A percentile compares a stretch with the other conserved stretches of the same genome.
These are phyloP conservation scores for Plasmodium vivax DNA, from an alignment of 169 alveolate genomes.

Conservation along the genomic window DNA sequence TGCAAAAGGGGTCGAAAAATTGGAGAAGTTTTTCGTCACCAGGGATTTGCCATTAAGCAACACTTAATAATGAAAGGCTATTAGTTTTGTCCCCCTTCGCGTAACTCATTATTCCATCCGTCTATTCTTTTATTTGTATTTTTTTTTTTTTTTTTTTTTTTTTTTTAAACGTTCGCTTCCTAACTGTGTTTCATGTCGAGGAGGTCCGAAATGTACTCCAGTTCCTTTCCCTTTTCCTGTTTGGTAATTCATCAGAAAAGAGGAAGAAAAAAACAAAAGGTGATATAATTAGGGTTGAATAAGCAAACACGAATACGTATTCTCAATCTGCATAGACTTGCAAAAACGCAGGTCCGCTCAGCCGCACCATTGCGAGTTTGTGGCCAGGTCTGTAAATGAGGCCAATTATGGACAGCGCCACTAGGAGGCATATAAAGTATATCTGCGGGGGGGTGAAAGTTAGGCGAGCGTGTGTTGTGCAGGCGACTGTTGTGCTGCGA, in stretches of 20 bases:
- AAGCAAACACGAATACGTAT: background rate
- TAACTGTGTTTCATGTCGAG: slow-evolving; percentile 49
- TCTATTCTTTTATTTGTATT: background rate
- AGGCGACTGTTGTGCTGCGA: too few relatives aligned
- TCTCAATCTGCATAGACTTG: background rate
- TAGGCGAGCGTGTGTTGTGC: background rate
- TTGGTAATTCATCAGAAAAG: background rate
- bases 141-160: slow-evolving; percentile 1
- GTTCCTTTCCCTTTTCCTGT: slow-evolving; percentile 71
- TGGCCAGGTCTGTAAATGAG: slow-evolving; percentile 59
- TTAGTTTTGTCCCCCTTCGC: background rate
- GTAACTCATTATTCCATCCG: background rate
- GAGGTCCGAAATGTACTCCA: slow-evolving; percentile 48
- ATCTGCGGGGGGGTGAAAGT: slow-evolving; percentile 10
- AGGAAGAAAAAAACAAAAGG: background rate
- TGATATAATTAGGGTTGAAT: background rate
- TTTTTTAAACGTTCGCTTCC: background rate
- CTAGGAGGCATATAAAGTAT: slow-evolving; percentile 49
- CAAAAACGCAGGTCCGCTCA: background rate
- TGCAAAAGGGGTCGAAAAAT: background rate
- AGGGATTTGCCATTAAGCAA: background rate
- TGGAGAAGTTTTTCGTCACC: background rate
- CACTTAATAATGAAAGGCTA: background rate
- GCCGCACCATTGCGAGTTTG: slow-evolving; percentile 46
- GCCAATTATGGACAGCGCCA: slow-evolving; percentile 57